Conservation (phyloP, 2,329 filamentous ascomycete species). For the Zymoseptoria crescenta region DNA sequence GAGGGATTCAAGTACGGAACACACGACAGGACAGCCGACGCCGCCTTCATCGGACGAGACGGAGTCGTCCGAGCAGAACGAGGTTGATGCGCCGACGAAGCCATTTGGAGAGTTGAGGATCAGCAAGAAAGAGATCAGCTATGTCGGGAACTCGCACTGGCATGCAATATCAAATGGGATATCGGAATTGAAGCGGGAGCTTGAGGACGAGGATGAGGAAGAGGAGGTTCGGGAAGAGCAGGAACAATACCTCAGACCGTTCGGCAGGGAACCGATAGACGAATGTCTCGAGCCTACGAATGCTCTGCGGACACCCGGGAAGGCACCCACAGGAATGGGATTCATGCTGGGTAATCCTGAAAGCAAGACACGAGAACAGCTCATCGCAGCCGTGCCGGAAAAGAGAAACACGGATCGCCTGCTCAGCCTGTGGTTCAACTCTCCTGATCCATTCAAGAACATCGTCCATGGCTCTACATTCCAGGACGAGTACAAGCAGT, state of each 20-base stretch:
- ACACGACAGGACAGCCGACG: constrained; percentile 13
- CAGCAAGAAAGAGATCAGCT: constrained; percentile 65
- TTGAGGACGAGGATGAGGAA: constrained; percentile 23
- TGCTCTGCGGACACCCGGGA: not conserved
- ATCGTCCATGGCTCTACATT: constrained; percentile 55
- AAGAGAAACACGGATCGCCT: constrained; percentile 26
- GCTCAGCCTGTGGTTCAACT: constrained; percentile 30
- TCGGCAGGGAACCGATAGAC: constrained; percentile 7
- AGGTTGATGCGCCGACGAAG: constrained; percentile 51
- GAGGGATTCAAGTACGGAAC: not conserved
- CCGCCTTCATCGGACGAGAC: constrained; percentile 24
- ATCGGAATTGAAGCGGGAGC: constrained; percentile 27
- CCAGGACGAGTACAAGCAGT: constrained; percentile 37
- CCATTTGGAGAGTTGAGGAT: constrained; percentile 79
- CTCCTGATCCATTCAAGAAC: constrained; percentile 28
- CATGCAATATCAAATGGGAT: constrained; percentile 64
- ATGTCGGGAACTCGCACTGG: constrained; percentile 79
- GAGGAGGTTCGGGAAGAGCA: constrained; percentile 10
- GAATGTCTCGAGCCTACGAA: not conserved
- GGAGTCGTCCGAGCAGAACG: constrained; percentile 15
- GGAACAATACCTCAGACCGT: constrained; percentile 3
- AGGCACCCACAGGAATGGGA: constrained; percentile 9
- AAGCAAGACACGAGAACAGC: constrained; percentile 23
- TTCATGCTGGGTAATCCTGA: constrained; percentile 21
- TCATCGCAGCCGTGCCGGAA: constrained; percentile 27